Conservation (phyloP, 2,329 filamentous ascomycete species). For the Curvularia lunata region DNA sequence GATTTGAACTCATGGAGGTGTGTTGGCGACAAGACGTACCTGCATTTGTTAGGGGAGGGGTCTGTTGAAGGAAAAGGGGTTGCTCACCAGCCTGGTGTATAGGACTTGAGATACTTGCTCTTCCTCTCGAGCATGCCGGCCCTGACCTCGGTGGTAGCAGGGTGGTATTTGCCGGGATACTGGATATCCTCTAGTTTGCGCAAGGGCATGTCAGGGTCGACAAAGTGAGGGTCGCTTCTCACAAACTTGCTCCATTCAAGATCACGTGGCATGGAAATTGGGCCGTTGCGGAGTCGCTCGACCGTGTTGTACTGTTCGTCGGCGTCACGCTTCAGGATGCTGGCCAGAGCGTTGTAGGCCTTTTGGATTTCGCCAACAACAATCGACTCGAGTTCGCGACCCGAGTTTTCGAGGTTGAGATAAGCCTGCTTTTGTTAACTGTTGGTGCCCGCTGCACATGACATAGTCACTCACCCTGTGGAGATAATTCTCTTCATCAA, state of each 20-base stretch:
- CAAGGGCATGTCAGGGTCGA: conserved; percentile 81
- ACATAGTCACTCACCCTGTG: conserved; percentile 70
- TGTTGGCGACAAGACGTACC: conserved; percentile 95
- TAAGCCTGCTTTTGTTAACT: conserved; percentile 69
- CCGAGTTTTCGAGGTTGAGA: conserved; percentile 90
- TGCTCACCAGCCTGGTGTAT: conserved; percentile 88
- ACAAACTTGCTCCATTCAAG: conserved; percentile 89
- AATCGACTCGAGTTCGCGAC: conserved; percentile 92
- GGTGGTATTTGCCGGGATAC: conserved; percentile 89
- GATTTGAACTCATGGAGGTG: conserved; percentile 99
- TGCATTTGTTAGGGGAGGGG: conserved; percentile 46
- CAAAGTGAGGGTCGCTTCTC: conserved; percentile 79
- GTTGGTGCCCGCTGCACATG: conserved; percentile 11
- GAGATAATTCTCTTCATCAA: conserved; percentile 96
- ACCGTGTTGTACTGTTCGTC: conserved; percentile 79
- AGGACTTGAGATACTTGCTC: conserved; percentile 98
- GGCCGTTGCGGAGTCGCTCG: conserved; percentile 81
- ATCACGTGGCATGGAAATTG: conserved; percentile 92
- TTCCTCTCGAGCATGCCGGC: conserved; percentile 94
- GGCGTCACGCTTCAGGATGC: conserved; percentile 88
- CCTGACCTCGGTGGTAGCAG: conserved; percentile 81
- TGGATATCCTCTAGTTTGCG: conserved; percentile 81
- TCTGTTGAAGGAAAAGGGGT: background rate
- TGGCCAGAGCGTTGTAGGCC: conserved; percentile 91
- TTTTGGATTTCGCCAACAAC: conserved; percentile 98